Conservation (phyloP, 2,329 filamentous ascomycete species). For the Aspergillus intermedius region DNA sequence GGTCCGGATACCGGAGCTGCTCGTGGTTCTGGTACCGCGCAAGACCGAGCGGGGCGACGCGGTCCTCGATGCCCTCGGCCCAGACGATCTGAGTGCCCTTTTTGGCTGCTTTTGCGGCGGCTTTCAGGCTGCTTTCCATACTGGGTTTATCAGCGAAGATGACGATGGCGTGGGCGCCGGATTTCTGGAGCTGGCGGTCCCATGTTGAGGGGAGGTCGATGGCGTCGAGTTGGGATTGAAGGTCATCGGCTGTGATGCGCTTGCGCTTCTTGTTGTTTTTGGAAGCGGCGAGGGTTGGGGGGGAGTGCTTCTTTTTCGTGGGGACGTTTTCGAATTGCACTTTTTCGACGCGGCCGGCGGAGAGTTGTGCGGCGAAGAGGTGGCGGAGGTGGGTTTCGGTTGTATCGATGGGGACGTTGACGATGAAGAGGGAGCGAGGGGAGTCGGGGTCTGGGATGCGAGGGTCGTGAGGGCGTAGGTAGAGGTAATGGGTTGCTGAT, state of each 20-base stretch:
- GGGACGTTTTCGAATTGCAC: slow-evolving; percentile 61
- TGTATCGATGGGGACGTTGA: slow-evolving; percentile 80
- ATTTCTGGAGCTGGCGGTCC: slow-evolving; percentile 62
- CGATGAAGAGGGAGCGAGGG: slow-evolving; percentile 76
- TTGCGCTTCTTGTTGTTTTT: slow-evolving; percentile 49
- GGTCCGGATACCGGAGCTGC: slow-evolving; percentile 63
- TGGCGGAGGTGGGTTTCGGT: slow-evolving; percentile 69
- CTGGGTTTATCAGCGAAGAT: slow-evolving; percentile 77
- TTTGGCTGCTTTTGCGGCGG: slow-evolving; percentile 57
- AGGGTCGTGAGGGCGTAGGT: slow-evolving; percentile 76
- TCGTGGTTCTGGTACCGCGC: slow-evolving; percentile 58
- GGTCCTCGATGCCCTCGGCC: slow-evolving; percentile 57
- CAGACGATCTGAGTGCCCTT: slow-evolving; percentile 58
- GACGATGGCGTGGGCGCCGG: slow-evolving; percentile 73
- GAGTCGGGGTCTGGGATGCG: slow-evolving; percentile 68
- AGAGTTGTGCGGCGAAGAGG: slow-evolving; percentile 67
- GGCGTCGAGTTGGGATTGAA: slow-evolving; percentile 51
- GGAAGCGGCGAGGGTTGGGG: slow-evolving; percentile 15
- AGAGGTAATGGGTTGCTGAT: slow-evolving; percentile 70
- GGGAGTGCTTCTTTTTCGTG: slow-evolving; percentile 30
- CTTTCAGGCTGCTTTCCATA: slow-evolving; percentile 69
- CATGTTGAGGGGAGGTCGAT: slow-evolving; percentile 64
- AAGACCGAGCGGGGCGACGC: slow-evolving; percentile 52
- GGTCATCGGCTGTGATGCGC: slow-evolving; percentile 44
- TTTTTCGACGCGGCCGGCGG: slow-evolving; percentile 69